phyloP scores from a whole-genome alignment of 2,329 filamentous ascomycete genomes.

The Alternaria tenuissima region DNA sequence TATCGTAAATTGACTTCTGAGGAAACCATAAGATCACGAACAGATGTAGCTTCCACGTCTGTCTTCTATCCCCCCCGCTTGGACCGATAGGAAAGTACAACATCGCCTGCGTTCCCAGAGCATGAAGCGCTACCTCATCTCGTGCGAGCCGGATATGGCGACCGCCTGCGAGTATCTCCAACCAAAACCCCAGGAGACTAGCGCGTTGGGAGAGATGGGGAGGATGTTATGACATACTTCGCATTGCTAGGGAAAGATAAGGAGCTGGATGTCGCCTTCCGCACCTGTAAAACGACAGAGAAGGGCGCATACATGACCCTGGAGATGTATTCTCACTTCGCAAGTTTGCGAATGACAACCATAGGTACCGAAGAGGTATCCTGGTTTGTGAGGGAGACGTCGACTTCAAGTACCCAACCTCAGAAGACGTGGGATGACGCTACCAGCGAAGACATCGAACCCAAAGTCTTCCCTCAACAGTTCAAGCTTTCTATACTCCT shows the following conservation, averaged over 20 bases:
- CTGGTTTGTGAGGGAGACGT: background rate
- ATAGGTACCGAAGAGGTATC: background rate
- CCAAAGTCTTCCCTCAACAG: background rate
- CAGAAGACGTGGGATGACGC: background rate
- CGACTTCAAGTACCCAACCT: background rate
- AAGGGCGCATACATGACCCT: background rate
- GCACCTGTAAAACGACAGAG: background rate
- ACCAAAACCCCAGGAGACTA: background rate
- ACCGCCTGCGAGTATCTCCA: background rate
- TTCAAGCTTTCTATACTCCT: background rate
- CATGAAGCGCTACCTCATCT: background rate
- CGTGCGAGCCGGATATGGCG: background rate
- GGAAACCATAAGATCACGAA: background rate
- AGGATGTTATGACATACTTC: background rate
- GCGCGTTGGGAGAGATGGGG: background rate
- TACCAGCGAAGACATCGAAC: background rate
- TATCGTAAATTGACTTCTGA: background rate
- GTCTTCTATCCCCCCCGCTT: background rate
- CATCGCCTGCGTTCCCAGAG: background rate
- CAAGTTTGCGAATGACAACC: background rate
- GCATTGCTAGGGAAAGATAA: background rate
- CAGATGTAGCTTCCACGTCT: background rate
- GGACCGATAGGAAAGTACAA: background rate
- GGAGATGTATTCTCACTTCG: background rate
- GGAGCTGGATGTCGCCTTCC: background rate